Base-by-base conservation (phyloP, 164 flowering plant species). In the Vitis cinerea region DNA sequence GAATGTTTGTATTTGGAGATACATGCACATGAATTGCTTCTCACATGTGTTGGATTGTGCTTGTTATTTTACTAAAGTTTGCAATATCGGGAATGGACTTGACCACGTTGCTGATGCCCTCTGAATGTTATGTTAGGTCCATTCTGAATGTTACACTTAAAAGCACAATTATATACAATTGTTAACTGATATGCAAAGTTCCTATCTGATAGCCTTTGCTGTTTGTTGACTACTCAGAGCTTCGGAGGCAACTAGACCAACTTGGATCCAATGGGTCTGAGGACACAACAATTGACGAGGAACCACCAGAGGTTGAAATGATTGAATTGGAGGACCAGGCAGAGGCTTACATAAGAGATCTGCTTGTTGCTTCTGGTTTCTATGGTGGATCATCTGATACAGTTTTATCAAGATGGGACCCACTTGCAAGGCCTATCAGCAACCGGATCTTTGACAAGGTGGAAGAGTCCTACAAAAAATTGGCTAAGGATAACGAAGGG, bases 311-410 rank as follows among this genome's bases (percentile, higher is more conserved):
- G 71, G 61, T 68, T 63, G 85, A 83, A 59, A 61, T 75, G 68
- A 68, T 31, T 37, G 84, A 84, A 52, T 17, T 83, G 65, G 87
- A 83, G 74, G 87, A 88, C 72, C 68, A 82, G 61, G 74, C 80
- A 19, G 86, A 88, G 76, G 79, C 84, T 59, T 93, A 85, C 72
- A 66, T 91, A 54, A 78, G 87, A 78, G 93, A 91, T 60, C 72
- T 95, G 67, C 94, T 95, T 10, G 65, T 91, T 68, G 87, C 88
- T 66, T 86, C 97, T 69, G 97, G 97, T 68, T 71, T 91, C 30
- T 95, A 87, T 60, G 78, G 83, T 65, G 87, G 87, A 63, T 76
- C 86, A 66, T 68, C 73, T 6, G 84, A 80, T 27, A 70, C 44
- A 56, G 71, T 74, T 9, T 72, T 81, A 15, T 75, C 84, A 2